Evolutionary conservation across 176 grass and related monocot species (phyloP).

Genomic region (Carex cristatella): DNA sequence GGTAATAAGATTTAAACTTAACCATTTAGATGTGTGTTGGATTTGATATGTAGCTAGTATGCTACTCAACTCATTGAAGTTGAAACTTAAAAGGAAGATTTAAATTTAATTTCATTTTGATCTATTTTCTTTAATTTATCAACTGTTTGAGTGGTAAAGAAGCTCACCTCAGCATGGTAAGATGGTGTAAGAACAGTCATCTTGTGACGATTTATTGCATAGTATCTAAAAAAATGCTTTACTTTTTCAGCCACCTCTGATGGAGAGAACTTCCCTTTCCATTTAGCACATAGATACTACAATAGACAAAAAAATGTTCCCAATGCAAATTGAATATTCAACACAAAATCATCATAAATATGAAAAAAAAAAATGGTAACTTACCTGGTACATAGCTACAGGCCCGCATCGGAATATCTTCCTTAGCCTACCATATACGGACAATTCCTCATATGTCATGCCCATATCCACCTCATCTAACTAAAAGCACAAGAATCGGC

Average conservation of each 20-base stretch:
- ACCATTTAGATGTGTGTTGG: neutral
- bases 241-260: conserved; percentile 95
- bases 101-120: neutral
- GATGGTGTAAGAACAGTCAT: conserved; percentile 97
- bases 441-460: conserved; percentile 96
- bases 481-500: conserved; percentile 30
- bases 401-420: conserved; percentile 97
- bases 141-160: conserved; percentile 1
- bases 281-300: conserved; percentile 84
- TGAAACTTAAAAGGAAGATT: neutral
- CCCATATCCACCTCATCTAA: conserved; percentile 99
- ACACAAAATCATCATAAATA: neutral
- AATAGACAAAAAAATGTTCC: conserved; percentile 4
- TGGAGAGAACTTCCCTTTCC: conserved; percentile 71
- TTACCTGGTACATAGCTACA: conserved; percentile 93
- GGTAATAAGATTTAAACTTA: neutral
- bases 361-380: neutral
- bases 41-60: neutral
- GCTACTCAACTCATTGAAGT: neutral
- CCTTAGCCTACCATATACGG: conserved; percentile 83
- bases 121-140: neutral
- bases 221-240: conserved; percentile 96
- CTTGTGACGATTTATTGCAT: conserved; percentile 90
- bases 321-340: neutral
- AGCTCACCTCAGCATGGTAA: conserved; percentile 81